Conservation (phyloP, 805 yeast genomes). For the Sugiyamaella lignohabitans region DNA sequence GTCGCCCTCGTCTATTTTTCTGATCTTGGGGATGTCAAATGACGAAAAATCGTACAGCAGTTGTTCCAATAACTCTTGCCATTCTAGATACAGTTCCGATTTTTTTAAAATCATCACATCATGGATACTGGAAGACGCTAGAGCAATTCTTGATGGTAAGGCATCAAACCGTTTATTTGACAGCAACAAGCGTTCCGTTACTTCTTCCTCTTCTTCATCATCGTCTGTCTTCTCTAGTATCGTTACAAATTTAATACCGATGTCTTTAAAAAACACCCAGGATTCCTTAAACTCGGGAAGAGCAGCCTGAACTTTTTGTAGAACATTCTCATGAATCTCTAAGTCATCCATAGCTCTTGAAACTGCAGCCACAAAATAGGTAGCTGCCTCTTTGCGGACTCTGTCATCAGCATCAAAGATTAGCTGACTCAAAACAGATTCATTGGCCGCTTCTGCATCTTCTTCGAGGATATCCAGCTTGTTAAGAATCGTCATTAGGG, state of each 20-base stretch:
- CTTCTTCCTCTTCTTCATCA: conserved; percentile 2
- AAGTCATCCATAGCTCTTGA: not conserved
- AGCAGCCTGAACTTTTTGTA: not conserved
- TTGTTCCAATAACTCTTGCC: conserved; percentile 39
- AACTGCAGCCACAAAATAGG: conserved; percentile 33
- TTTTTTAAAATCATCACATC: not conserved
- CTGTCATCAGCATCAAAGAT: conserved; percentile 32
- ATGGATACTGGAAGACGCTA: conserved; percentile 13
- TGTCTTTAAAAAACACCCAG: conserved; percentile 18
- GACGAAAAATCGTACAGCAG: conserved; percentile 34
- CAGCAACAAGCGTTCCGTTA: conserved; percentile 6
- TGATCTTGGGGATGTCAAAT: not conserved
- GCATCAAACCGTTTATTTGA: conserved; percentile 4
- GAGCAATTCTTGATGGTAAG: conserved; percentile 18
- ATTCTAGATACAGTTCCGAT: conserved; percentile 15
- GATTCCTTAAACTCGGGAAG: conserved; percentile 8
- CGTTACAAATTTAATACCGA: conserved; percentile 9
- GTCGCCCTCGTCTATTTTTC: conserved; percentile 4
- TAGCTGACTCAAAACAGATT: conserved; percentile 34
- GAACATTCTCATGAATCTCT: not conserved
- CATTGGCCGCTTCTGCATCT: conserved; percentile 39
- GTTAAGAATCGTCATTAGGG: conserved; percentile 49
- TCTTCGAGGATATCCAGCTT: conserved; percentile 59
- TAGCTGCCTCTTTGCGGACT: conserved; percentile 45
- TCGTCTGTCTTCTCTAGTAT: not conserved